Conservation (phyloP, 225 moss, liverwort and hornwort species). For the Neckera pumila region DNA sequence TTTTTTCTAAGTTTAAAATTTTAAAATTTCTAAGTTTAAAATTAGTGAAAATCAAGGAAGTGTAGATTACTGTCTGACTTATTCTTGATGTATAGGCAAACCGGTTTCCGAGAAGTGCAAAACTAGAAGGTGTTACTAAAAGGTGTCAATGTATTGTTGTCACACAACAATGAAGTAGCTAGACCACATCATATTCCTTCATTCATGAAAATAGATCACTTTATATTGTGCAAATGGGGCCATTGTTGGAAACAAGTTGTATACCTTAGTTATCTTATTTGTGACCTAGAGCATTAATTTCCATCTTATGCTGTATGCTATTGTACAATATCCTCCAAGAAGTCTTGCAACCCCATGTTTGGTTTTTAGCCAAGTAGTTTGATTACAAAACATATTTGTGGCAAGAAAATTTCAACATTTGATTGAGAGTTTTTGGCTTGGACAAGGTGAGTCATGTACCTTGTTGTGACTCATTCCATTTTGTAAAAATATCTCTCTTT, state of each 20-base stretch:
- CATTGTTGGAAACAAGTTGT: background rate
- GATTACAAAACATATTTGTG: no score
- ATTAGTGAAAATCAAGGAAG: background rate
- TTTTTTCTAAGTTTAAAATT: background rate
- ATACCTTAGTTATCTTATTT: background rate
- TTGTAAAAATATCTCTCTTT: no score
- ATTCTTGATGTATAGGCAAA: background rate
- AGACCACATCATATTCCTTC: background rate
- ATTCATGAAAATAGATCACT: background rate
- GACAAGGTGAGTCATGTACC: no score
- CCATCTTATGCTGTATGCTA: no score
- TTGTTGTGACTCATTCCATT: no score
- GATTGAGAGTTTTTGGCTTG: no score
- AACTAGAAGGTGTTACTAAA: background rate
- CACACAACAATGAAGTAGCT: background rate
- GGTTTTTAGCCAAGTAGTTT: no score
- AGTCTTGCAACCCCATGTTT: no score
- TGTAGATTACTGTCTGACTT: background rate
- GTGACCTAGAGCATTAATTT: background rate
- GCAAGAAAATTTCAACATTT: no score
- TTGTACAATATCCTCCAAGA: no score
- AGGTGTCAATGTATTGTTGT: background rate
- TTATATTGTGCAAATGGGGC: no score
- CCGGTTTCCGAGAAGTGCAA: no score
- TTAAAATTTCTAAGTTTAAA: background rate